Base-by-base conservation (phyloP, 192 early-diverging fungal species). In the Coemansia asiatica region DNA sequence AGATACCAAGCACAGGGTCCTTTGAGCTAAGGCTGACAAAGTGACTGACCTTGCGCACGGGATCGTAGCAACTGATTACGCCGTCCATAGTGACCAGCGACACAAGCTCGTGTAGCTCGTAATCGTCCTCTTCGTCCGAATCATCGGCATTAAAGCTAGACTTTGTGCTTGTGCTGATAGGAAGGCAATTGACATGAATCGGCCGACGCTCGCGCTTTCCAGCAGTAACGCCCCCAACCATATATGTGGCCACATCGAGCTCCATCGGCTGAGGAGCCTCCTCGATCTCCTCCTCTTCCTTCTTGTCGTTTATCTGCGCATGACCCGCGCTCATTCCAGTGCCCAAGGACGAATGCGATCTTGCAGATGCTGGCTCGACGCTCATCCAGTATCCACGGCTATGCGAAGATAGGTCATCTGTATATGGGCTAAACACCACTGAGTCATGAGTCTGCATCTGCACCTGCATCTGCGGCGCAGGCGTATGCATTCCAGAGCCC, bases 261-360 rank as follows among this genome's bases (percentile, higher is more conserved):
- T 75, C 74, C 67, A 82, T 72, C 6, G 79, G 79, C 62, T 65
- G 70, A n/a, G 79, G 79, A 19, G 70, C 79, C 61, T 82, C 74
- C 58, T 82, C 79, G 12, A 82, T 76, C 67, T 82, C 79, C 44
- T 82, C 79, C 44, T 82, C 79, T 27, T 82, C 79, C 51, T 73
- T 75, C 22, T 67, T 67, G 1, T 61, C 61, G 4, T 31, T 51
- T 10, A 50, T 19, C 13, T 33, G 58, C n/a, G 61, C 38, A 12
- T 66, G 62, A 23, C 56, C 44, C 10, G 57, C 62, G 29, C 74
- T 76, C 0, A 61, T 48, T 4, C 79, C 71, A 1, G 74, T 76
- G 25, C 74, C 79, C 19, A 76, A 48, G 13, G 79, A 82, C 16
- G 79, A 82, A n/a, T 82, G 74, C 44, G 79, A 76, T 16, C 74